A percentile compares a stretch with the other conserved stretches of the same genome.
These are phyloP conservation scores for Brassica hybrid DNA, from an alignment of 441 rosid genomes.

Conservation along the genomic window DNA sequence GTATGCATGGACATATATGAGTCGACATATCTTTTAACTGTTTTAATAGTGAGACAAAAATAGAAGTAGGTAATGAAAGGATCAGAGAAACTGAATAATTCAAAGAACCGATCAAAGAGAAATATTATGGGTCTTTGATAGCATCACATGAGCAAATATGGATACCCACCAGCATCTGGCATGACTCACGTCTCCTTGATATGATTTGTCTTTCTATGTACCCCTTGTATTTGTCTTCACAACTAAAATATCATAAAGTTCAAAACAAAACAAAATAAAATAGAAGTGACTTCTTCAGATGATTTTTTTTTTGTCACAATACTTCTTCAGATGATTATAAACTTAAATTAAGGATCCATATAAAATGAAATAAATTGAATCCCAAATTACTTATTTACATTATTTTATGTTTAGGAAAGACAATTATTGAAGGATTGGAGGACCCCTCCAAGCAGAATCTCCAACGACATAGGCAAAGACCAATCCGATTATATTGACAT, in stretches of 20 bases:
- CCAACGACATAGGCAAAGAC: constrained; percentile 14
- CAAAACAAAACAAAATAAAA: neutral
- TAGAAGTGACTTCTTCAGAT: constrained; percentile 2
- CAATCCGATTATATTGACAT: neutral
- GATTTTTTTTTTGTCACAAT: too few species aligned
- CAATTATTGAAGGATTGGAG: neutral
- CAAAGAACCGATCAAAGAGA: constrained; percentile 24
- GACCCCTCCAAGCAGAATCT: neutral
- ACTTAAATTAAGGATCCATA: neutral
- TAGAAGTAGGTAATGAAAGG: constrained; percentile 24
- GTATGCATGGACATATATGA: constrained; percentile 32
- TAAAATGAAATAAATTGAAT: neutral
- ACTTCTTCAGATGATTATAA: neutral
- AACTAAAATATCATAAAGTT: constrained; percentile 2
- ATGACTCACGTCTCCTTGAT: constrained; percentile 33
- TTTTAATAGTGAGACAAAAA: constrained; percentile 42
- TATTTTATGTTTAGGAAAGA: neutral
- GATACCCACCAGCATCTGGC: constrained; percentile 47
- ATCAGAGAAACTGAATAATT: constrained; percentile 11
- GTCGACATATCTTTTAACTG: constrained; percentile 25
- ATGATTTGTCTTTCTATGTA: constrained; percentile 37
- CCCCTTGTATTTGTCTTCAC: constrained; percentile 25
- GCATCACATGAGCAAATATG: constrained; percentile 46
- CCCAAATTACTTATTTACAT: neutral
- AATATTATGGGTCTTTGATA: constrained; percentile 45